Evolutionary conservation across 2,329 filamentous ascomycete genomes (phyloP).

Genomic region (Aspergillus jensenii): DNA sequence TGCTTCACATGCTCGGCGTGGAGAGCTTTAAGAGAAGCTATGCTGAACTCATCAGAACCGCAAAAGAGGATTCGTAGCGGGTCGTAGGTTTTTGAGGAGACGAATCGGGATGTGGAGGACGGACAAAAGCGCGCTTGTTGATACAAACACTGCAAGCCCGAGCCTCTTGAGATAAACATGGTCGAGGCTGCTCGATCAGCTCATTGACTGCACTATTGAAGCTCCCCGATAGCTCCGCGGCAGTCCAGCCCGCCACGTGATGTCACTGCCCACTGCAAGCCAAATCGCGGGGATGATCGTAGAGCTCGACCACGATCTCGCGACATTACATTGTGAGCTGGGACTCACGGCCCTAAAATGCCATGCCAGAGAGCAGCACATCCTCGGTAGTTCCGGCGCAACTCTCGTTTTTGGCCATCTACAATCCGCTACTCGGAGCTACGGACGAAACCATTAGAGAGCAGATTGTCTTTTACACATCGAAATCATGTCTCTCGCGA

Average conservation of each 20-base stretch:
- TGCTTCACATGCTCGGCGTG: conserved; percentile 57
- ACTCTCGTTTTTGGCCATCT: conserved; percentile 89
- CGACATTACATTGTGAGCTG: conserved; percentile 13
- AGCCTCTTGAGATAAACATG: conserved; percentile 28
- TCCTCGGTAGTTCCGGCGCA: conserved; percentile 68
- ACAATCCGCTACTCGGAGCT: conserved; percentile 78
- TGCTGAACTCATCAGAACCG: conserved; percentile 89
- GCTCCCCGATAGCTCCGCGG: conserved; percentile 13
- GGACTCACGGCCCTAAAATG: conserved; percentile 25
- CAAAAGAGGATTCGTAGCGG: conserved; percentile 88
- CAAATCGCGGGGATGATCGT: conserved; percentile 9
- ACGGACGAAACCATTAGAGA: conserved; percentile 72
- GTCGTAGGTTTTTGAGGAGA: conserved; percentile 37
- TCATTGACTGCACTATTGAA: conserved; percentile 8
- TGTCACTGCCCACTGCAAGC: conserved; percentile 28
- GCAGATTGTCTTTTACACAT: conserved; percentile 93
- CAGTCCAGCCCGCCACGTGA: conserved; percentile 29
- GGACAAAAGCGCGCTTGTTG: conserved; percentile 15
- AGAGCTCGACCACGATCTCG: background rate
- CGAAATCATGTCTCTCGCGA: conserved; percentile 40
- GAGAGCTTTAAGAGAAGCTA: conserved; percentile 70
- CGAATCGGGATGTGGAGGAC: conserved; percentile 20
- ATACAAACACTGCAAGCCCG: conserved; percentile 24
- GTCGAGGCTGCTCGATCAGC: background rate
- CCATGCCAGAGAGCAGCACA: conserved; percentile 40